These are phyloP conservation scores for Globisporangium polare DNA, from an alignment of 352 stramenopile genomes.

Conservation along the genomic window DNA sequence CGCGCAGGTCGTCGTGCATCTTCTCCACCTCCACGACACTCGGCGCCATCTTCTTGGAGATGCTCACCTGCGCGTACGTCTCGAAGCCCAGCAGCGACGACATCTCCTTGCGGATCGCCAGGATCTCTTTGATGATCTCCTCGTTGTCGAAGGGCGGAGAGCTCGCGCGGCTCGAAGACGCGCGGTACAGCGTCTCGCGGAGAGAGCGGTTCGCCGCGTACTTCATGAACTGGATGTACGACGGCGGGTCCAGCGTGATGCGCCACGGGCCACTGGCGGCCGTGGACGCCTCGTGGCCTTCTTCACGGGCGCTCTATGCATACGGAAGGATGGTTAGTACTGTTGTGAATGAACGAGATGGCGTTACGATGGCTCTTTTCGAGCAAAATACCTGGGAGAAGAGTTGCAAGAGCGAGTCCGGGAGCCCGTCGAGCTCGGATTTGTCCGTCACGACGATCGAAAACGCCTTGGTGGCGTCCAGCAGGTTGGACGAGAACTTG, in stretches of 20 bases:
- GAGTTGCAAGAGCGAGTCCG: slow-evolving; percentile 88
- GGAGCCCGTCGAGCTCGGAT: slow-evolving; percentile 87
- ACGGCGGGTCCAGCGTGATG: slow-evolving; percentile 93
- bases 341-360: neutral
- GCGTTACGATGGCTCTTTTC: neutral
- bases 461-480: slow-evolving; percentile 97
- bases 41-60: slow-evolving; percentile 96
- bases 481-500: slow-evolving; percentile 96
- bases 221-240: slow-evolving; percentile 95
- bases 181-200: slow-evolving; percentile 92
- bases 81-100: slow-evolving; percentile 91
- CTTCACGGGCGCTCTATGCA: slow-evolving; percentile 59
- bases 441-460: slow-evolving; percentile 86
- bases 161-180: slow-evolving; percentile 90
- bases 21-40: slow-evolving; percentile 89
- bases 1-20: slow-evolving; percentile 91
- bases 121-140: slow-evolving; percentile 91
- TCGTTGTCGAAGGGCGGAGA: slow-evolving; percentile 90
- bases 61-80: slow-evolving; percentile 91
- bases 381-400: slow-evolving; percentile 67
- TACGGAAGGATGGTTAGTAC: too few relatives aligned
- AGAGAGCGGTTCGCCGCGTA: slow-evolving; percentile 89
- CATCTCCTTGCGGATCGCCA: slow-evolving; percentile 91
- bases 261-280: slow-evolving; percentile 90
- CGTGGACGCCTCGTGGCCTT: slow-evolving; percentile 62